phyloP scores from a whole-genome alignment of 2,329 filamentous ascomycete species.

The Phialocephala subalpina region DNA sequence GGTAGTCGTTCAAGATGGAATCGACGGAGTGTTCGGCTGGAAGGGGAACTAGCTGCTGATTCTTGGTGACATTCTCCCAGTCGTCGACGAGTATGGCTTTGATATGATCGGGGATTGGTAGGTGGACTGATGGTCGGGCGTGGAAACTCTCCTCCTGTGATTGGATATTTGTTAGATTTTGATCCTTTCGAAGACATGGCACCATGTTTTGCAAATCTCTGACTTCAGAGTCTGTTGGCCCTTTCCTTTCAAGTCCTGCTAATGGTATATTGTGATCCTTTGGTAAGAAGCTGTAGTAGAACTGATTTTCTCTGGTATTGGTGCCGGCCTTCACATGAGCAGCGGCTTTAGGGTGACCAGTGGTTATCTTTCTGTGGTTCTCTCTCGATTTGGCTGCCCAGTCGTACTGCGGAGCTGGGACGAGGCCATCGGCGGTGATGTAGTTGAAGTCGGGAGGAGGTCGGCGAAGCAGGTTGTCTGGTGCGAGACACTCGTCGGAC shows the following conservation, averaged over 20 bases:
- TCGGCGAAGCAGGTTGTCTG: not conserved
- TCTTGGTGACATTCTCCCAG: conserved; percentile 99
- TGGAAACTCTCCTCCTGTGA: conserved; percentile 87
- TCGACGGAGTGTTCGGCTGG: conserved; percentile 80
- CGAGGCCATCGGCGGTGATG: not conserved
- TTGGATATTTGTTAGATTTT: conserved; percentile 18
- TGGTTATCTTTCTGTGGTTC: not conserved
- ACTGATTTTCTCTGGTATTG: not conserved
- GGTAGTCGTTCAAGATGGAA: conserved; percentile 83
- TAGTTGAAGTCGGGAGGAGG: not conserved
- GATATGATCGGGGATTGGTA: conserved; percentile 86
- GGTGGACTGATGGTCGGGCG: conserved; percentile 82
- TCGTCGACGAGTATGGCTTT: conserved; percentile 96
- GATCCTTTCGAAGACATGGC: not conserved
- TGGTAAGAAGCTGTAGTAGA: not conserved
- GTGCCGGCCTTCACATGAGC: not conserved
- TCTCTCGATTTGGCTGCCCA: not conserved
- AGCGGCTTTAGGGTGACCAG: not conserved
- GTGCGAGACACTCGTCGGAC: not conserved
- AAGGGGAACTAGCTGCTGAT: conserved; percentile 85
- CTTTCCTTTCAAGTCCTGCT: not conserved
- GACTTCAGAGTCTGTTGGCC: not conserved
- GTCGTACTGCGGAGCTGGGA: not conserved
- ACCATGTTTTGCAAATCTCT: not conserved
- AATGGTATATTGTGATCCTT: not conserved